Evolutionary conservation across 768 basidiomycete genomes (phyloP).

Genomic region (Lactarius deliciosus): DNA sequence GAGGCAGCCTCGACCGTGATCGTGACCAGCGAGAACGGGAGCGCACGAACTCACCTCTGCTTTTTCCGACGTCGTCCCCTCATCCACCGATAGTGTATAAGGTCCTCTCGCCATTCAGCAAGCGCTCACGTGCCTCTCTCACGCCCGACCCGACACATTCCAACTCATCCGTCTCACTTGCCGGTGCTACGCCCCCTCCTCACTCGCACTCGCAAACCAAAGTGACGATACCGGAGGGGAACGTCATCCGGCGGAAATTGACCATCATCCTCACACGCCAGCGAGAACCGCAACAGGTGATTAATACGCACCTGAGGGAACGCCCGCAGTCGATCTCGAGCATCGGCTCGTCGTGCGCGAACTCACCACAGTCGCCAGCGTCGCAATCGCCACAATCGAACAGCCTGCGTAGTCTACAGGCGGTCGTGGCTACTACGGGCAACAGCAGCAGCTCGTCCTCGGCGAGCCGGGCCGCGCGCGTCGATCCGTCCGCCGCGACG

Average conservation of each 20-base stretch:
- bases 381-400: slow-evolving; percentile 42
- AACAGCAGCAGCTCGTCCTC: background rate
- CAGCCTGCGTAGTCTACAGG: slow-evolving; percentile 59
- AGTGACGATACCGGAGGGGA: slow-evolving; percentile 18
- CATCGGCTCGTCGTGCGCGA: slow-evolving; percentile 37
- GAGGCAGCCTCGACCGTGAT: slow-evolving; percentile 22
- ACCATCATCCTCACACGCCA: slow-evolving; percentile 42
- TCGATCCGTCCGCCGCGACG: slow-evolving; percentile 6
- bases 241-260: slow-evolving; percentile 34
- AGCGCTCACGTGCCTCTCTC: slow-evolving; percentile 18
- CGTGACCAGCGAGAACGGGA: background rate
- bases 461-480: slow-evolving; percentile 35
- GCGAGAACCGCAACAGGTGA: slow-evolving; percentile 20
- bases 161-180: slow-evolving; percentile 27
- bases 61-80: slow-evolving; percentile 4
- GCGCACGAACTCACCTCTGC: slow-evolving; percentile 12
- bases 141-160: slow-evolving; percentile 26
- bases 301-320: slow-evolving; percentile 41
- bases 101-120: slow-evolving; percentile 32
- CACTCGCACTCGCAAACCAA: background rate
- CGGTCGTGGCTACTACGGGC: slow-evolving; percentile 30
- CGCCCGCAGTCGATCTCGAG: slow-evolving; percentile 58
- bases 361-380: slow-evolving; percentile 39
- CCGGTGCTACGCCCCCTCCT: background rate
- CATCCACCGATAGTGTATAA: slow-evolving; percentile 33